Conservation (phyloP, 768 basidiomycete species). For the Russula lepida region DNA sequence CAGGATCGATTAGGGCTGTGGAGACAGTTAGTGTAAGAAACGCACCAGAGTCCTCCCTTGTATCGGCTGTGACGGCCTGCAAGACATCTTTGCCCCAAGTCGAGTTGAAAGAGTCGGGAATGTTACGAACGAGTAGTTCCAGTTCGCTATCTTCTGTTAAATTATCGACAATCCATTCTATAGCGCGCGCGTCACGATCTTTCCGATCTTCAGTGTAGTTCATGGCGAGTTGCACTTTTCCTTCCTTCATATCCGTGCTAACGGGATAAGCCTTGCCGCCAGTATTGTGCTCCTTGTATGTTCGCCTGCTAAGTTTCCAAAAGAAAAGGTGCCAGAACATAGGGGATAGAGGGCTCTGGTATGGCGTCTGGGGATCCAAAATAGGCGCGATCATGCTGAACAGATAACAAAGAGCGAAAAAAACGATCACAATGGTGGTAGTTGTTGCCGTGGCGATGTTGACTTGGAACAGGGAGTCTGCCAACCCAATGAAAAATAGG, state of each 20-base stretch:
- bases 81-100: slow-evolving; percentile 2
- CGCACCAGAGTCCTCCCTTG: not conserved
- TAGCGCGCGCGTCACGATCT: slow-evolving; percentile 1
- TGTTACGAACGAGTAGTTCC: not conserved
- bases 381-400: slow-evolving; percentile 13
- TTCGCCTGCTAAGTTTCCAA: not conserved
- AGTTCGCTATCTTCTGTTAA: slow-evolving; percentile 10
- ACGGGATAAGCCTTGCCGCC: not conserved
- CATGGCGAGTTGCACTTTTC: slow-evolving; percentile 12
- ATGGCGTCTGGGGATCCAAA: slow-evolving; percentile 11
- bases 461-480: slow-evolving; percentile 35
- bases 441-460: slow-evolving; percentile 12
- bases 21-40: not conserved
- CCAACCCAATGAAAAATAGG: slow-evolving; percentile 42
- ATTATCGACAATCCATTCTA: slow-evolving; percentile 2
- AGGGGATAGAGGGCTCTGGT: slow-evolving; percentile 10
- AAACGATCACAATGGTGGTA: not conserved
- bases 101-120: slow-evolving; percentile 2
- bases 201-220: not conserved
- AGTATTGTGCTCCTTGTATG: slow-evolving; percentile 1
- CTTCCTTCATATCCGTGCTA: slow-evolving; percentile 1
- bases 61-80: not conserved
- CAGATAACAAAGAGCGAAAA: slow-evolving; percentile 15
- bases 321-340: slow-evolving; percentile 12
- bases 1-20: not conserved